phyloP scores from a whole-genome alignment of 495 filamentous ascomycete genomes.

The Penicillium turbatum region DNA sequence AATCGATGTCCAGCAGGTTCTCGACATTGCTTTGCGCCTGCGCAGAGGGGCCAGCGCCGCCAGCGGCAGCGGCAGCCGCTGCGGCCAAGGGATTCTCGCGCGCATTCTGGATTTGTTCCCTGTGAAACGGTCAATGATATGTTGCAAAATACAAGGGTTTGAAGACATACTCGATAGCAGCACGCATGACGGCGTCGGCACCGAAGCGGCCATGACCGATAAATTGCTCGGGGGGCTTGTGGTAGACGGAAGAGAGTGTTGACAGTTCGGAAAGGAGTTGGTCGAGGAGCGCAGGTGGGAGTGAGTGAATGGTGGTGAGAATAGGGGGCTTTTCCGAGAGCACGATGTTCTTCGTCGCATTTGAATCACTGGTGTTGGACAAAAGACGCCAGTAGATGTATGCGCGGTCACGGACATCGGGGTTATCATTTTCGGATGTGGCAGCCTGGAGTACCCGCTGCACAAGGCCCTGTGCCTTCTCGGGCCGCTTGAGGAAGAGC shows the following conservation, averaged over 20 bases:
- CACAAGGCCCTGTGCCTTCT: constrained; percentile 86
- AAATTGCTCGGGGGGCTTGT: constrained; percentile 95
- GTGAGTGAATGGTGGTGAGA: constrained; percentile 82
- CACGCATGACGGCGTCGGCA: constrained; percentile 89
- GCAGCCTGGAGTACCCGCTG: constrained; percentile 90
- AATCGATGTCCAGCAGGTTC: constrained; percentile 96
- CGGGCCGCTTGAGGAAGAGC: constrained; percentile 92
- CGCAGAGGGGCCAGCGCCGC: constrained; percentile 46
- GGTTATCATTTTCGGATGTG: constrained; percentile 93
- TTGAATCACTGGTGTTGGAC: constrained; percentile 75
- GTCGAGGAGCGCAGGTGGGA: constrained; percentile 79
- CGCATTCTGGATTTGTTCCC: constrained; percentile 83
- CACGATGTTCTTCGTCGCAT: constrained; percentile 83
- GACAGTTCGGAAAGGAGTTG: constrained; percentile 84
- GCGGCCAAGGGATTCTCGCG: constrained; percentile 93
- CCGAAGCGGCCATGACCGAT: constrained; percentile 91
- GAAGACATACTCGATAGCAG: constrained; percentile 73
- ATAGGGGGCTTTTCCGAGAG: constrained; percentile 94
- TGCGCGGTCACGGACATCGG: constrained; percentile 91
- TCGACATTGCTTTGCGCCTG: constrained; percentile 75
- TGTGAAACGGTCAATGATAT: constrained; percentile 18
- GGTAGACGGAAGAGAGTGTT: constrained; percentile 98
- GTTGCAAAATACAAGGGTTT: background rate
- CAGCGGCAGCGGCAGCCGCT: constrained; percentile 65
- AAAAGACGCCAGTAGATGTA: constrained; percentile 98